These are phyloP conservation scores for Myotisia sp. DNA, from an alignment of 2,329 filamentous ascomycete genomes.

Conservation along the genomic window DNA sequence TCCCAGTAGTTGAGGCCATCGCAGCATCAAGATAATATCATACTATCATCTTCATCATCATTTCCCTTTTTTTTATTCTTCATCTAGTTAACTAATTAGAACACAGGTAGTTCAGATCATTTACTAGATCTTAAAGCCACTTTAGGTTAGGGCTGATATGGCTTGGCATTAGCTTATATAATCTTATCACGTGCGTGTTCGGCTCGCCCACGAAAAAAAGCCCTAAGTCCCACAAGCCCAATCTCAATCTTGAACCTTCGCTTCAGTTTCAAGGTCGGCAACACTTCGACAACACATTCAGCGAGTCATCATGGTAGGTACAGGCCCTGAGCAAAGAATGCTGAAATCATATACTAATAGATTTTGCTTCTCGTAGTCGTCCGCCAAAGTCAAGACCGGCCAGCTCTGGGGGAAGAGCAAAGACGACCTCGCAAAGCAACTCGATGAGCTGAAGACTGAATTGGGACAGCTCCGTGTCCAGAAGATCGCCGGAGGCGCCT, in stretches of 20 bases:
- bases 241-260: conserved; percentile 13
- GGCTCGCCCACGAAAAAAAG: conserved; percentile 18
- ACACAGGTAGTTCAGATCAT: too few species aligned
- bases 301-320: conserved; percentile 32
- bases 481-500: conserved; percentile 87
- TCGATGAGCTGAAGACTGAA: conserved; percentile 90
- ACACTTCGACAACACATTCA: conserved; percentile 30
- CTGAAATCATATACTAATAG: conserved; percentile 7
- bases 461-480: conserved; percentile 92
- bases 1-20: conserved; percentile 44
- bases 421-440: conserved; percentile 92
- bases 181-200: background rate
- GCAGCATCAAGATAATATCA: background rate
- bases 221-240: conserved; percentile 34
- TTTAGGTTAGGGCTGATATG: too few species aligned
- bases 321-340: conserved; percentile 15
- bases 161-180: background rate
- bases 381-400: conserved; percentile 77
- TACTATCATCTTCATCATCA: too few species aligned
- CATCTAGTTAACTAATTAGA: too few species aligned
- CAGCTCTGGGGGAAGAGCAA: conserved; percentile 99
- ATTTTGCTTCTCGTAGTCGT: conserved; percentile 34
- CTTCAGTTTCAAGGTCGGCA: conserved; percentile 5
- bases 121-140: too few species aligned
- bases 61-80: too few species aligned